Evolutionary conservation across 164 flowering plant species (phyloP).

Genomic region (Euptelea pleiosperma): DNA sequence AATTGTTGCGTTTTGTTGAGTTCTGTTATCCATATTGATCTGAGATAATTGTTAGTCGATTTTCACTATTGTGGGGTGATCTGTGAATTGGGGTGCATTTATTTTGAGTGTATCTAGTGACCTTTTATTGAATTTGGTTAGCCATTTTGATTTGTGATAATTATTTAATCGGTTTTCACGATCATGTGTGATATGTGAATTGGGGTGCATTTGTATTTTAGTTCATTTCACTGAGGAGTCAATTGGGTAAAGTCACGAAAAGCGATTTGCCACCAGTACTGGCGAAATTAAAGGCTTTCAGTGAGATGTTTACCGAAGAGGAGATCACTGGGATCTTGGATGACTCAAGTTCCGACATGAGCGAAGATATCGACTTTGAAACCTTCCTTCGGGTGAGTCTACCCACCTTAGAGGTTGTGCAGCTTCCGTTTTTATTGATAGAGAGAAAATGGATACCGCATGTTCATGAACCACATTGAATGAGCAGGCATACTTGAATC

Average conservation of each 20-base stretch:
- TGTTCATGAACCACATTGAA: slow-evolving; percentile 1
- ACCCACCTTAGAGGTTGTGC: no score
- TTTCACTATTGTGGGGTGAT: no score
- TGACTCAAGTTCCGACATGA: slow-evolving; percentile 35
- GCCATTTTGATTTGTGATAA: no score
- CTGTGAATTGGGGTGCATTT: no score
- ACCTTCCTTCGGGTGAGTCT: slow-evolving; percentile 62
- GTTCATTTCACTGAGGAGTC: slow-evolving; percentile 37
- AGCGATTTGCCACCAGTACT: slow-evolving; percentile 61
- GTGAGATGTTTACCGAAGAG: slow-evolving; percentile 41
- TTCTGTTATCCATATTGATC: no score
- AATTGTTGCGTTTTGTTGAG: no score
- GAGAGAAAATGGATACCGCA: slow-evolving; percentile 2
- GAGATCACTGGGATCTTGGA: slow-evolving; percentile 44
- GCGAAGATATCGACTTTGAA: slow-evolving; percentile 63
- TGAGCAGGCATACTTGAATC: slow-evolving; percentile 50
- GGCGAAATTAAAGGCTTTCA: slow-evolving; percentile 50
- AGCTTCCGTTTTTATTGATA: background rate
- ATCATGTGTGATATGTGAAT: background rate
- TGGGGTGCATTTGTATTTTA: slow-evolving; percentile 10
- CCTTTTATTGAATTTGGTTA: background rate
- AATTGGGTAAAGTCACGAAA: slow-evolving; percentile 24
- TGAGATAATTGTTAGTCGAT: no score
- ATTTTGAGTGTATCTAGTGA: no score
- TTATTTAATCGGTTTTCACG: background rate